These are phyloP conservation scores for Trypanosoma conorhini DNA, from an alignment of 208 protist species.

Conservation along the genomic window DNA sequence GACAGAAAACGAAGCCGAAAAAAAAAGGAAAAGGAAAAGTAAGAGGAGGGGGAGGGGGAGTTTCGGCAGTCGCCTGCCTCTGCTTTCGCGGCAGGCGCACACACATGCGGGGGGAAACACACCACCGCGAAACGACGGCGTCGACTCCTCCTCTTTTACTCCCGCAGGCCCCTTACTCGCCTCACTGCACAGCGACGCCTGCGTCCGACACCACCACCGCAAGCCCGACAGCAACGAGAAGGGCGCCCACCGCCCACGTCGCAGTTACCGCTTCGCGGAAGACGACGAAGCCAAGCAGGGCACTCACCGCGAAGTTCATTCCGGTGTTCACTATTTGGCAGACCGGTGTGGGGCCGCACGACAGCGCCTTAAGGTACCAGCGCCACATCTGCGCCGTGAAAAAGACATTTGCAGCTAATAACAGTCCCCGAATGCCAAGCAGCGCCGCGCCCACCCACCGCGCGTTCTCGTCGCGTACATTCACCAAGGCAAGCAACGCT, in stretches of 20 bases:
- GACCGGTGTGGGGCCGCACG: constrained; percentile 77
- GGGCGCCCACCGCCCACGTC: constrained; percentile 61
- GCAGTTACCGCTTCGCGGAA: constrained; percentile 74
- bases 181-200: constrained; percentile 3
- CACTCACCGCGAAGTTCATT: constrained; percentile 81
- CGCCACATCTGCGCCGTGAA: constrained; percentile 88
- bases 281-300: constrained; percentile 64
- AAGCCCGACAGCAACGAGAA: constrained; percentile 66
- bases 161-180: not conserved
- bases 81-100: no score
- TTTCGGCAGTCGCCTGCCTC: not conserved
- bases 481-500: constrained; percentile 1
- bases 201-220: constrained; percentile 72
- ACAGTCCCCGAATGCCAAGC: constrained; percentile 43
- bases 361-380: constrained; percentile 81
- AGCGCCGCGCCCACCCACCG: constrained; percentile 13
- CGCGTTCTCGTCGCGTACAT: not conserved
- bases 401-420: constrained; percentile 57
- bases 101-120: no score
- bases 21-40: no score
- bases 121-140: not conserved
- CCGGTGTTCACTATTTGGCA: constrained; percentile 85
- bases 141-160: not conserved
- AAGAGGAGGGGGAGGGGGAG: no score
- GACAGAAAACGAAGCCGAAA: not conserved